Evolutionary conservation across 805 yeast genomes (phyloP), one percentile per base, ranked within the genome.

Genomic region (Jamesozyma spencerorum): DNA sequence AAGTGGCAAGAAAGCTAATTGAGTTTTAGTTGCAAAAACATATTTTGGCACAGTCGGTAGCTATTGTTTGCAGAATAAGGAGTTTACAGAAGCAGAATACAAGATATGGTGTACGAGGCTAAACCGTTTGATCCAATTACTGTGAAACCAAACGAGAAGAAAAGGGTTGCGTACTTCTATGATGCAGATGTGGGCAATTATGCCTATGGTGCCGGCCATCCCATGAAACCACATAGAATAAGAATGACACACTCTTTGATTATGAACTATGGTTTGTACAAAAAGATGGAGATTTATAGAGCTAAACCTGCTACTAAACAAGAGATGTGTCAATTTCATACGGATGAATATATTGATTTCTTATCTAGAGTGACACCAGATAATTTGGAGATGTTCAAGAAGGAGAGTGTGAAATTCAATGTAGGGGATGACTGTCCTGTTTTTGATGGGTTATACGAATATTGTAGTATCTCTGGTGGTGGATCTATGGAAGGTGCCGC

Each of bases 161-260:
- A 58, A 54, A 64, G 83, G 32, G 87, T 82, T 24, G 90, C 92
- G 0, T 82, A 82, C 57, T 82, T 82, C 60, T 81, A 81, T 55
- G 90, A 81, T 61, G 77, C 95, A 22, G 98, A 90, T 60, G 95
- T 92, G 36, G 97, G 97, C 28, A 92, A 92, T 66, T 90, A 90
- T 64, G 95, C 97, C 34, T 92, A 92, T 60, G 97, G 97, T 42
- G 92, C 96, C 4, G 96, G 96, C 22, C 98, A 92, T 63, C 97
- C 97, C 31, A 92, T 92, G 98, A 92, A 92, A 61, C 98, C 98
- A 18, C 97, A 90, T 63, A 79, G 98, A 58, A 87, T 92, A 67
- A 82, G 97, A 77, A 88, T 92, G 95, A 94, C 97, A 6, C 97
- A 92, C 63, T 85, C 95, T 32, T 71, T 92, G 55, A 85, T 92